Base-by-base conservation (phyloP, 2,329 filamentous ascomycete species). In the Mycosphaerelloides madeirae region DNA sequence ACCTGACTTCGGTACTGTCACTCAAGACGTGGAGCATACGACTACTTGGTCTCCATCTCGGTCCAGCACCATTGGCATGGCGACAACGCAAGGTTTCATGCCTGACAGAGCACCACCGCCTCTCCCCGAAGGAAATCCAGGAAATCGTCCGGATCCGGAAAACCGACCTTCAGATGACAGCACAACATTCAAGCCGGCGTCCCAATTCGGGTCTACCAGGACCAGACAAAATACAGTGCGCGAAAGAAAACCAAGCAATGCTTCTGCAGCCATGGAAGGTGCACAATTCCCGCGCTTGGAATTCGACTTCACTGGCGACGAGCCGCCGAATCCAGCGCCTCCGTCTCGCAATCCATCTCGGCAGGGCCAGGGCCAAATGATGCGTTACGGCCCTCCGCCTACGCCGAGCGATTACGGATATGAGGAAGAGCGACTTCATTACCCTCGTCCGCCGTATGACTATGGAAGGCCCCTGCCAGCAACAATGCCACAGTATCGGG, bases 271-370 rank as follows among this genome's bases (percentile, higher is more conserved):
- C 12, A 49, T 50, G 48, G 48, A 49, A 25, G 41, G 31, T 14
- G 40, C 32, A 19, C 29, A 49, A 6, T 49, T 43, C 18, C 39
- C 46, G 20, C 43, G 35, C n/a, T 22, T 52, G n/a, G 55, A 57
- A 8, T 53, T 49, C 35, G 56, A 59, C 15, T 51, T 51, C 19
- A 36, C 37, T 22, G 38, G 41, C 13, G 43, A 48, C n/a, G 52
- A 55, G n/a, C 38, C 22, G 5, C 45, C 46, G 15, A 38, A 41
- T 16, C 31, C 42, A n/a, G 39, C 51, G 15, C 35, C 38, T 31
- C 54, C 56, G 4, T 47, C 47, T 31, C 45, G 54, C 8, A 44
- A 50, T 34, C 55, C 54, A n/a, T 58, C 55, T 28, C 43, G 55
- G 18, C 55, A 56, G 38, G 33, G 33, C 33, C 22, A 25, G 22